Percentiles rank a stretch among this genome's conserved stretches.
Evolutionary conservation across 2,329 filamentous ascomycete species (phyloP).

Genomic region (Hawksworthiomyces lignivorus): DNA sequence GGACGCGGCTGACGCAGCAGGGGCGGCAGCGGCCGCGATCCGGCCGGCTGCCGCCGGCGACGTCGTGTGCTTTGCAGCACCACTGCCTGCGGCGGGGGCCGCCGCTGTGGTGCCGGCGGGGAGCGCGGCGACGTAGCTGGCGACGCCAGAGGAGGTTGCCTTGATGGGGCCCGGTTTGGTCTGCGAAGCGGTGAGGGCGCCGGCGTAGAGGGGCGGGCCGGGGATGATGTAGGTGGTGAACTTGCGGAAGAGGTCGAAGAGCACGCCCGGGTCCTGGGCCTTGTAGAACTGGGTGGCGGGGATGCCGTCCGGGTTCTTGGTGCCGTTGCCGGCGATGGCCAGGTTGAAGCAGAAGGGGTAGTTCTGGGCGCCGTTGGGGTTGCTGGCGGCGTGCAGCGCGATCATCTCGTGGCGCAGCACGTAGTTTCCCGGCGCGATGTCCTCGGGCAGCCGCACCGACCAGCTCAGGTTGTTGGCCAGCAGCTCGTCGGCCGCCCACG

Average conservation of each 20-base stretch:
- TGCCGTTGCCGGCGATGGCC: conserved; percentile 11
- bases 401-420: conserved; percentile 47
- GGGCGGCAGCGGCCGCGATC: neutral
- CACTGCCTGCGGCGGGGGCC: neutral
- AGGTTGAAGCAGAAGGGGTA: conserved; percentile 16
- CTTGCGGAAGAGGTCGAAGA: conserved; percentile 14
- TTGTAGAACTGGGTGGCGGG: conserved; percentile 12
- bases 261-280: conserved; percentile 13
- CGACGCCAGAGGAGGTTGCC: conserved; percentile 19
- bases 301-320: conserved; percentile 12
- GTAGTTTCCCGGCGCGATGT: conserved; percentile 40
- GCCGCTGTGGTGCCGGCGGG: neutral
- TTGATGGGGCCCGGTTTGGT: conserved; percentile 19
- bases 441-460: conserved; percentile 37
- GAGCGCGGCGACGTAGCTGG: conserved; percentile 14
- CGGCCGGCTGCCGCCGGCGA: neutral
- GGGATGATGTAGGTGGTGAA: conserved; percentile 14
- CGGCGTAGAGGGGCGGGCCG: conserved; percentile 19
- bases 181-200: conserved; percentile 19
- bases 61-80: no score
- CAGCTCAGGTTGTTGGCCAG: conserved; percentile 43
- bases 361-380: conserved; percentile 16
- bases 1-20: conserved; percentile 3
- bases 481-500: conserved; percentile 32
- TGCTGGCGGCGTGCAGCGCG: conserved; percentile 15